Conservation (phyloP, 2,329 filamentous ascomycete species). For the Thielaviopsis ethacetica region DNA sequence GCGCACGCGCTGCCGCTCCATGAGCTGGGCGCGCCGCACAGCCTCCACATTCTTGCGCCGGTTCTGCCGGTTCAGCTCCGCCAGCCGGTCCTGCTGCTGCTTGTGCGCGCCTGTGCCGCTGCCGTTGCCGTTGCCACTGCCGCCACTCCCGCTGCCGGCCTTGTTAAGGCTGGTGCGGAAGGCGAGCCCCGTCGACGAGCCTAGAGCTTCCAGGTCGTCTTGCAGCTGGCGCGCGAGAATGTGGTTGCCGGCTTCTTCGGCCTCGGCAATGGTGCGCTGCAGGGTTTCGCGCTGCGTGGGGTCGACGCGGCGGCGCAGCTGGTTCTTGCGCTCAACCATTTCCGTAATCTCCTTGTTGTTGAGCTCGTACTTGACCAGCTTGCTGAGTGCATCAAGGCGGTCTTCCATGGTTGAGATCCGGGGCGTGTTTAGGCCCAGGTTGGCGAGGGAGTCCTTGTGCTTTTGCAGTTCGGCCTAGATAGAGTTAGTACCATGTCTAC, state of each 20-base stretch:
- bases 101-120: conserved; percentile 26
- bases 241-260: conserved; percentile 46
- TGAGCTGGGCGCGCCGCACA: conserved; percentile 77
- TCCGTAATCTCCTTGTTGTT: conserved; percentile 68
- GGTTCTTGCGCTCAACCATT: conserved; percentile 57
- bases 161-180: conserved; percentile 48
- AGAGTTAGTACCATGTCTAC: conserved; percentile 16
- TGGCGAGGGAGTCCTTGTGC: conserved; percentile 41
- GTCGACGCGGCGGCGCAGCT: conserved; percentile 48
- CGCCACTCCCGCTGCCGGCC: conserved; percentile 15
- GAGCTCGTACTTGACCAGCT: conserved; percentile 62
- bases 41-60: conserved; percentile 72
- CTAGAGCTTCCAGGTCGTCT: conserved; percentile 44
- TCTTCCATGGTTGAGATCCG: conserved; percentile 50
- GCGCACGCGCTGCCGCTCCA: conserved; percentile 51
- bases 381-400: conserved; percentile 71
- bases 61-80: conserved; percentile 70
- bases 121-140: conserved; percentile 11
- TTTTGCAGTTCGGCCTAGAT: conserved; percentile 59
- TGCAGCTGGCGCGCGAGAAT: conserved; percentile 37
- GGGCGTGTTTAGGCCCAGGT: conserved; percentile 31
- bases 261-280: conserved; percentile 47
- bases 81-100: conserved; percentile 65
- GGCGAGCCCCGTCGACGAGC: conserved; percentile 50
- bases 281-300: conserved; percentile 53